Base-by-base conservation (phyloP, 768 basidiomycete species). In the Russula brevipes region DNA sequence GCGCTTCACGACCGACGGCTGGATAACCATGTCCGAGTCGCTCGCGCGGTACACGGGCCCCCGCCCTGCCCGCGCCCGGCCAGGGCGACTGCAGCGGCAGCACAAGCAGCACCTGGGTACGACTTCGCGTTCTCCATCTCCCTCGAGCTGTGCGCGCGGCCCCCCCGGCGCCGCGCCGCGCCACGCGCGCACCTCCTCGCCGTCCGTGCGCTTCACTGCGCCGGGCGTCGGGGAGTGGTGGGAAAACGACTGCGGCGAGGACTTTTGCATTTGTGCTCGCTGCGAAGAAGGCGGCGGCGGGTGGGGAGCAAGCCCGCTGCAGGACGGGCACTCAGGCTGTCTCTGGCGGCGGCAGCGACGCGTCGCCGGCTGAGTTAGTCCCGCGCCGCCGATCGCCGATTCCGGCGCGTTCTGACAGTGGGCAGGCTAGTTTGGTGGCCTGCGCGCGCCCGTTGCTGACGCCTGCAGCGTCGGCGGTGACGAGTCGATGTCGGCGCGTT, bases 21-120 rank as follows among this genome's bases (percentile, higher is more conserved):
- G 82, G 82, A 76, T 78, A 68, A 83, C 82, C 7, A 76, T 77
- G 5, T 76, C 74, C 31, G 82, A 83, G 66, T 78, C 80, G 10
- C 49, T 24, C 4, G 60, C 54, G 42, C 49, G 44, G 2, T 56
- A 61, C 54, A 31, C 11, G 1, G 53, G 45, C 17, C 19, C n/a
- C 45, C 19, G 24, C 1, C 5, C 52, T 9, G 24, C 53, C 24
- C 38, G 12, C n/a, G 5, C 14, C 31, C 3, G 49, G 2, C 19
- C 24, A 24, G 24, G 24, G 24, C 24, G 24, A 24, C 24, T 1
- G 24, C 24, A 24, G 24, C 24, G 24, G 24, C 24, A 24, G n/a
- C n/a, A 24, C 24, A 24, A 33, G 24, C 30, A 39, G 63, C 30
- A 36, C 33, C 7, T 63, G n/a, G 63, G 24, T 24, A 62, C 54